These are phyloP conservation scores for Tripterygium wilfordii DNA, from an alignment of 177 flowering plant species.

Conservation along the genomic window DNA sequence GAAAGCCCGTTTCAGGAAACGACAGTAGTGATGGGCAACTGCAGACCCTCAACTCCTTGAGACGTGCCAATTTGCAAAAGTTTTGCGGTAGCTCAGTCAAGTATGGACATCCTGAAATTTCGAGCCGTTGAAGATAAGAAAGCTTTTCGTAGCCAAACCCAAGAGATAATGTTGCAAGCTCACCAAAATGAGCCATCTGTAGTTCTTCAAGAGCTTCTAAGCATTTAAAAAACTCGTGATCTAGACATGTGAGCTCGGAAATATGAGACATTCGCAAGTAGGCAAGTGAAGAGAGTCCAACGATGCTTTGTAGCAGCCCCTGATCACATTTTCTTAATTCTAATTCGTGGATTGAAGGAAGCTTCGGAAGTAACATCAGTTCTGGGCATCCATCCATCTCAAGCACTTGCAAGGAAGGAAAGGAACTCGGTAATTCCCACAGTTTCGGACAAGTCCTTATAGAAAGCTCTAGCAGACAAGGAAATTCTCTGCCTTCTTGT, in stretches of 20 bases:
- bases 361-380: not conserved
- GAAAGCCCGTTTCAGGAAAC: no score
- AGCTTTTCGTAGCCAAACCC: not conserved
- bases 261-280: not conserved
- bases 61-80: not conserved
- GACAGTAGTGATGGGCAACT: no score
- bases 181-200: not conserved
- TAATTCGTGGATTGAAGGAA: not conserved
- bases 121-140: constrained; percentile 1
- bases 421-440: no score
- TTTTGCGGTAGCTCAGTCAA: not conserved
- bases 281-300: not conserved
- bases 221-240: not conserved
- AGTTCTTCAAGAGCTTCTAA: not conserved
- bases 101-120: no score
- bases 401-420: constrained; percentile 8
- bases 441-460: no score
- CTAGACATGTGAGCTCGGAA: not conserved
- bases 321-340: not conserved
- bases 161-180: not conserved
- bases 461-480: constrained; percentile 8
- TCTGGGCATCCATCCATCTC: not conserved
- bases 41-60: constrained; percentile 7
- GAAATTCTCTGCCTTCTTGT: constrained; percentile 5
- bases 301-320: not conserved